phyloP scores from a whole-genome alignment of 371 early-diverging fungal species.

The Mucor racemosus region DNA sequence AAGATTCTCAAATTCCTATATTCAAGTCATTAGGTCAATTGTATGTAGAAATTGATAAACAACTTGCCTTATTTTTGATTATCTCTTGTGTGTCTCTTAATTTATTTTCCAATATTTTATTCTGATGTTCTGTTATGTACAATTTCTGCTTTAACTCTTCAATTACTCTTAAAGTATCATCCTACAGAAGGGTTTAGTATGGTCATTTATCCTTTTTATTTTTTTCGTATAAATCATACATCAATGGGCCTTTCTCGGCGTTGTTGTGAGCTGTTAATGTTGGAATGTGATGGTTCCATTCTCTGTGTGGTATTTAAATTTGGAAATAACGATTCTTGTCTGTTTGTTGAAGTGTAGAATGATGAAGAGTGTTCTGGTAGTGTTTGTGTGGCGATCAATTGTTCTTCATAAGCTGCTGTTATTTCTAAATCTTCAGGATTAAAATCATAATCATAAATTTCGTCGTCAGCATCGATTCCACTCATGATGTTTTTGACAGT shows the following conservation, averaged over 20 bases:
- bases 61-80: background rate
- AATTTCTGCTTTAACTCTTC: background rate
- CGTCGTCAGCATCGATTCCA: background rate
- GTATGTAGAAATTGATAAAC: background rate
- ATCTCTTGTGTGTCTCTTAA: background rate
- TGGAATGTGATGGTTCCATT: background rate
- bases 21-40: background rate
- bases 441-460: background rate
- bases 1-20: background rate
- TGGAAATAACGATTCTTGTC: too few relatives aligned
- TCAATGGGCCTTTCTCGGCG: background rate
- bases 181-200: background rate
- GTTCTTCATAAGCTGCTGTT: background rate
- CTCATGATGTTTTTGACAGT: background rate
- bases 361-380: too few relatives aligned
- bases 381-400: background rate
- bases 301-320: background rate
- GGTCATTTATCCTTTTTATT: background rate
- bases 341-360: too few relatives aligned
- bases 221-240: background rate
- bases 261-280: background rate
- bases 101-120: background rate
- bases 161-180: background rate
- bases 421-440: background rate
- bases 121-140: background rate